Conservation (phyloP, 2,329 filamentous ascomycete species). For the Penicillium decumbens region DNA sequence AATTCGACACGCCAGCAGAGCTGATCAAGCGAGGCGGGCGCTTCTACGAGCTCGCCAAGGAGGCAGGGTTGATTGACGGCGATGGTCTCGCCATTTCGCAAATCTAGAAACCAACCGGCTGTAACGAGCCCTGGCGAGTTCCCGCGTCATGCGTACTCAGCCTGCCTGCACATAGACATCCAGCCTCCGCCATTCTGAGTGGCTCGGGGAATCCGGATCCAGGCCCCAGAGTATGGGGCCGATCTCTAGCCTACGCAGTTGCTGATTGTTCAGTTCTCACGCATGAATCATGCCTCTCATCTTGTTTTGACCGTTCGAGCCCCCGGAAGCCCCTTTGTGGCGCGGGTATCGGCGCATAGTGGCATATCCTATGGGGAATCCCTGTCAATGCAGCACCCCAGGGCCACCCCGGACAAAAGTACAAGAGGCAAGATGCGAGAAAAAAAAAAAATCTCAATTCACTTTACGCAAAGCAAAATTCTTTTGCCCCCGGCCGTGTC, state of each 20-base stretch:
- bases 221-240: constrained; percentile 8
- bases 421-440: not conserved
- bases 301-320: constrained; percentile 9
- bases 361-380: constrained; percentile 13
- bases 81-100: constrained; percentile 32
- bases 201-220: constrained; percentile 15
- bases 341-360: constrained; percentile 16
- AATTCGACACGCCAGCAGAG: constrained; percentile 82
- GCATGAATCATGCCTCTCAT: constrained; percentile 14
- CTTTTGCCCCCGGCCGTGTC: not conserved
- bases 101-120: constrained; percentile 10
- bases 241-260: constrained; percentile 11
- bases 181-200: constrained; percentile 13
- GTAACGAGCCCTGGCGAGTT: constrained; percentile 8
- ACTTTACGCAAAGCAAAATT: constrained; percentile 1
- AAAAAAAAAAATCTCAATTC: not conserved
- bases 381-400: constrained; percentile 10
- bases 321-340: constrained; percentile 9
- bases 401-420: constrained; percentile 9
- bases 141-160: constrained; percentile 6
- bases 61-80: constrained; percentile 68
- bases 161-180: constrained; percentile 9
- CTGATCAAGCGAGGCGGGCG: constrained; percentile 70
- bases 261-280: constrained; percentile 11
- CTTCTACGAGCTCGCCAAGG: constrained; percentile 87